These are phyloP conservation scores for Papiliotrema flavescens DNA, from an alignment of 1,284 basidiomycete genomes.

Conservation along the genomic window DNA sequence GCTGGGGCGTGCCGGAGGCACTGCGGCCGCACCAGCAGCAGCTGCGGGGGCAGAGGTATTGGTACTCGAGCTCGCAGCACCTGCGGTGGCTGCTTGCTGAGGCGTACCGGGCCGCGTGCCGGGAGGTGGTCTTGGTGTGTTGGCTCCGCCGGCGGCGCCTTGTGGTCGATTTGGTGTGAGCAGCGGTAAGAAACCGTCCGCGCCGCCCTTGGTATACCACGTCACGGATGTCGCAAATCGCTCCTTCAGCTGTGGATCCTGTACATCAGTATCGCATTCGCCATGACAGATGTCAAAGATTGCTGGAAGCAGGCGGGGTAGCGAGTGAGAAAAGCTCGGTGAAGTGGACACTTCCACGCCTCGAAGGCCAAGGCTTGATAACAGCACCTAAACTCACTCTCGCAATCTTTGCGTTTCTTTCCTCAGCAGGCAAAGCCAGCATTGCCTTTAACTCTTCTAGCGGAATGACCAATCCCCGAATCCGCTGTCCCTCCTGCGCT, in stretches of 20 bases:
- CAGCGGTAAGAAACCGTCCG: neutral
- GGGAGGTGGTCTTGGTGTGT: neutral
- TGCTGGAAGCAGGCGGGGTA: neutral
- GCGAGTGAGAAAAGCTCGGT: neutral
- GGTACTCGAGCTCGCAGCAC: neutral
- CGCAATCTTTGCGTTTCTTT: slow-evolving; percentile 1
- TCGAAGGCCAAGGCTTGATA: neutral
- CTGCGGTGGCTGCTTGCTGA: neutral
- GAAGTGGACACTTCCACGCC: no score
- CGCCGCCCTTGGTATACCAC: slow-evolving; percentile 2
- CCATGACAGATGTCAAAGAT: neutral
- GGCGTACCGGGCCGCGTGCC: neutral
- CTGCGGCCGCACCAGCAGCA: neutral
- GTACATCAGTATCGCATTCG: neutral
- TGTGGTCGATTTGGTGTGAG: neutral
- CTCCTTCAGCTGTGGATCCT: slow-evolving; percentile 1
- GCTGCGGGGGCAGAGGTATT: neutral
- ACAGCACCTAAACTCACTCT: neutral
- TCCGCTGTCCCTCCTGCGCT: neutral
- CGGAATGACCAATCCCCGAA: neutral
- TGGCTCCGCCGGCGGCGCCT: neutral
- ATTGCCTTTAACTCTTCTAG: slow-evolving; percentile 1
- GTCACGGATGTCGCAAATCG: slow-evolving; percentile 1
- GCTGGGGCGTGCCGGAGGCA: no score
- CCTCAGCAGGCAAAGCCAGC: neutral